Base-by-base conservation (phyloP, 2,329 filamentous ascomycete genomes). In the Xylariomycetidae sp. region DNA sequence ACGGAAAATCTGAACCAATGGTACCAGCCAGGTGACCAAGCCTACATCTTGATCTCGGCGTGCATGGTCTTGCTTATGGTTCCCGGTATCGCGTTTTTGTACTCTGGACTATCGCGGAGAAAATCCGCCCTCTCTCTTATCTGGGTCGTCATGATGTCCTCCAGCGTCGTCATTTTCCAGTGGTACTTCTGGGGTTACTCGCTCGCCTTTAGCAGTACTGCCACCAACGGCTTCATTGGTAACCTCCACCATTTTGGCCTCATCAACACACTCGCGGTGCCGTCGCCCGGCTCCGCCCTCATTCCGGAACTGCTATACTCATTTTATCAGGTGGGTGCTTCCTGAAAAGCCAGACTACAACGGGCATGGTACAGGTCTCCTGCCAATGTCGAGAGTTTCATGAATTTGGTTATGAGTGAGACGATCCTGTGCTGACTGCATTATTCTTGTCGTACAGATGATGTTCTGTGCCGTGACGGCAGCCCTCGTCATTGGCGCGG, bases 121-220 rank as follows among this genome's bases (percentile, higher is more conserved):
- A 98, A 98, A 71, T 97, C 92, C 5, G 92, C 92, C 18, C 76
- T 98, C 27, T 95, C 88, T 45, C 84, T 97, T 72, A 92, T 98
- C 56, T 97, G 89, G 88, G 88, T 90, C 11, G 88, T 85, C 66
- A 94, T 98, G 86, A 90, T 85, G 61, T 92, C 88, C 29, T 85
- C 85, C 58, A 89, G 86, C 30, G 81, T 97, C 57, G 74, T 96
- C 59, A 84, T 86, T 36, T 96, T 98, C 70, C 92, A 98, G 68
- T 98, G 92, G 92, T 97, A 96, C 57, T 96, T 98, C 63, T 97
- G 92, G 90, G 92, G 92, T 23, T 98, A 95, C 64, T 95, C 90
- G 11, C 72, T 98, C 41, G 89, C 90, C 33, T 96, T 97, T 65
- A 92, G 85, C 54, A 72, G 76, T 27, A 80, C 79, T 11, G 85